Evolutionary conservation across 257 asterid species (phyloP).

Genomic region (Ballota nigra): DNA sequence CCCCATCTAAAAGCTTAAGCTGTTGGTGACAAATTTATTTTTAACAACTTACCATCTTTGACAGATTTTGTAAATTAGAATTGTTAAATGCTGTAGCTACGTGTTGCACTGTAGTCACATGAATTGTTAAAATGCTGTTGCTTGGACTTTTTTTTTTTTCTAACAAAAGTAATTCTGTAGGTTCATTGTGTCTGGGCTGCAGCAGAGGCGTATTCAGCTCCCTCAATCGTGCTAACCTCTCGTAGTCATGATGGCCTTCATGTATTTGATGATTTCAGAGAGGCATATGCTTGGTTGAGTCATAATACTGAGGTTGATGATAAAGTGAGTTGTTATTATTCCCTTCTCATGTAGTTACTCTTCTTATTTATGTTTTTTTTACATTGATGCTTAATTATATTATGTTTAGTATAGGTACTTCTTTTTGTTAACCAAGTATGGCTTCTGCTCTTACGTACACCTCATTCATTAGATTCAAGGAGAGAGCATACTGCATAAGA

Average conservation of each 20-base stretch:
- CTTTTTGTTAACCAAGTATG: background rate
- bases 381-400: background rate
- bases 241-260: constrained; percentile 86
- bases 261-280: constrained; percentile 99
- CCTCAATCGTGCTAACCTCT: constrained; percentile 91
- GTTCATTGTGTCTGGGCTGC: constrained; percentile 99
- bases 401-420: background rate
- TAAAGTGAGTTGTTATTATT: constrained; percentile 56
- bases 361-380: constrained; percentile 11
- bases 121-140: constrained; percentile 7
- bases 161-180: constrained; percentile 41
- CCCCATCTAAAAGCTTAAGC: background rate
- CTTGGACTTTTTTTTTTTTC: constrained; percentile 21
- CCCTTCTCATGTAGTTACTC: background rate
- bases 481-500: background rate
- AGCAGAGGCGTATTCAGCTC: constrained; percentile 99
- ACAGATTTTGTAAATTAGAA: background rate
- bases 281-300: constrained; percentile 97
- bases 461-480: background rate
- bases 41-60: background rate
- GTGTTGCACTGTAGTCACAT: constrained; percentile 6
- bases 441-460: background rate
- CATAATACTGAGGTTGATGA: constrained; percentile 98
- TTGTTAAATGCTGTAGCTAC: background rate
- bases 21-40: background rate